Base-by-base conservation (phyloP, 2,329 filamentous ascomycete species). In the Ophiostoma novo-ulmi region DNA sequence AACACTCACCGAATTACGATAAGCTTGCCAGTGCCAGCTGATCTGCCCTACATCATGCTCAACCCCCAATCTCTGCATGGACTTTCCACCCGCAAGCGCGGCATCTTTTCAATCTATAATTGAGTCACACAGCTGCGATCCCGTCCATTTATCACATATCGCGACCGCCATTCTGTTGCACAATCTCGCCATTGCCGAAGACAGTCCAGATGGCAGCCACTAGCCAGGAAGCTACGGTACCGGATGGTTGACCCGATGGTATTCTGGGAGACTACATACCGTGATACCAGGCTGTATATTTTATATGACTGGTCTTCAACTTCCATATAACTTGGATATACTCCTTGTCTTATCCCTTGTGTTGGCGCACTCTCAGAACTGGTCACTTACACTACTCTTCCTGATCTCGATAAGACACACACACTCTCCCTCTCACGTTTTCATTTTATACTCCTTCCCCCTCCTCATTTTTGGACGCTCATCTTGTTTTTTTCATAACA, bases 161-260 rank as follows among this genome's bases (percentile, higher is more conserved):
- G 63, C 36, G 63, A 65, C 63, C 63, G 36, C 63, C 36, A 65
- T 65, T 65, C 36, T 65, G 36, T 20, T 65, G 63, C 63, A 22
- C n/a, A 17, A 41, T 65, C 20, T 65, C n/a, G 36, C 36, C 63
- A 65, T 39, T 39, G 63, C 17, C 8, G 5, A 2, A 65, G 36
- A 65, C 10, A 38, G 63, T 22, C 20, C n/a, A 39, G 36, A 41
- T 65, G 63, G 35, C 5, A 8, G 63, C 20, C 8, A 63, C 26
- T 20, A 14, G 26, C 10, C 22, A 58, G n/a, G 11, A 63, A 35
- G 26, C 26, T 7, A 31, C 11, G 52, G 52, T 58, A 17, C 58
- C 26, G 26, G 58, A 6, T 35, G 58, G 58, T 14, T 63, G 58
- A 26, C 17, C 52, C 52, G 22, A 58, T 63, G 58, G 13, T 31